Percentiles rank a stretch among this genome's conserved stretches.
phyloP scores from a whole-genome alignment of 202 grass and related monocot genomes.

The Schoenoplectus triqueter region DNA sequence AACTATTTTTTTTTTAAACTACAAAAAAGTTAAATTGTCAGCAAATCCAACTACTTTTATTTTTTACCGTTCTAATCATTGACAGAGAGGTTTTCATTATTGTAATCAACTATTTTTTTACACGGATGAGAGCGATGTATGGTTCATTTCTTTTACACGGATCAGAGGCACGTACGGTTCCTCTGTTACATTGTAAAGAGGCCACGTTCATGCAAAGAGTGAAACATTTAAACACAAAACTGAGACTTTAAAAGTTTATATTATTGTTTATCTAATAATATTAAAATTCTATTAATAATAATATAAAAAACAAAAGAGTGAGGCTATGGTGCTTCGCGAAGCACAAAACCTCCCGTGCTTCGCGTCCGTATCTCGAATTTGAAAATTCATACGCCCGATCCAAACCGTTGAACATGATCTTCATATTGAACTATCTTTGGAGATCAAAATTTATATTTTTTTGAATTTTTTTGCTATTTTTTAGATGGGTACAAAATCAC shows the following conservation, averaged over 20 bases:
- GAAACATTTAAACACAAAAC: not conserved
- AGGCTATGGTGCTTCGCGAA: no score
- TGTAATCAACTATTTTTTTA: conserved; percentile 19
- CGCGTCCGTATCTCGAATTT: no score
- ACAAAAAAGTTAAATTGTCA: conserved; percentile 1
- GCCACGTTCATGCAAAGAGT: not conserved
- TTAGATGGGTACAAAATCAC: no score
- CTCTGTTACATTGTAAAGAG: not conserved
- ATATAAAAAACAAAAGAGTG: not conserved
- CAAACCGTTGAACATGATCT: no score
- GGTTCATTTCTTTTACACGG: not conserved
- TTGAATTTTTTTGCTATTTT: no score
- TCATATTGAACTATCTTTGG: no score
- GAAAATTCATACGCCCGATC: no score
- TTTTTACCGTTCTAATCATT: conserved; percentile 30
- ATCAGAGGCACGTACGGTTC: not conserved
- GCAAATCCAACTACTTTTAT: conserved; percentile 22
- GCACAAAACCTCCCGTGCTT: no score
- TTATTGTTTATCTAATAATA: no score
- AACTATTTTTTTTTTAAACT: not conserved
- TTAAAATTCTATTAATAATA: not conserved
- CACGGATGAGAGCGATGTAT: not conserved
- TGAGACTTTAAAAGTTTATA: not conserved
- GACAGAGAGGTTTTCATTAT: conserved; percentile 19
- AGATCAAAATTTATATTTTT: no score